phyloP scores from a whole-genome alignment of 306 rosid genomes.

The Benincasa hispida region DNA sequence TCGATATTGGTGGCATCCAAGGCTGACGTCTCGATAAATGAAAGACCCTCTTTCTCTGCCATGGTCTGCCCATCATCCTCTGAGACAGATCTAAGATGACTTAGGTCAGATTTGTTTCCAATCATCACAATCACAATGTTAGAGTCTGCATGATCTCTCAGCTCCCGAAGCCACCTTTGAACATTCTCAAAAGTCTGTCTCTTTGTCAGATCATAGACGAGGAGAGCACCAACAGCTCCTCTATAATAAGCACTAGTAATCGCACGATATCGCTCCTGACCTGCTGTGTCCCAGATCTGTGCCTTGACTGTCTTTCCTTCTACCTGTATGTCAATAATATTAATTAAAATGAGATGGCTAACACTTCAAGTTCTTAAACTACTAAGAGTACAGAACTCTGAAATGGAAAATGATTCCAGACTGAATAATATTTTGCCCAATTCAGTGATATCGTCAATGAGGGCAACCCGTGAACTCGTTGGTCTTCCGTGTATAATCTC shows the following conservation, averaged over 20 bases:
- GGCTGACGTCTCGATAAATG: conserved; percentile 97
- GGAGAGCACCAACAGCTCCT: conserved; percentile 97
- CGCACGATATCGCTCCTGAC: conserved; percentile 98
- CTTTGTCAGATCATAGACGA: conserved; percentile 91
- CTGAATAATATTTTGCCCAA: background rate
- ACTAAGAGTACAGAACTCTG: background rate
- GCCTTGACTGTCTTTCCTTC: conserved; percentile 98
- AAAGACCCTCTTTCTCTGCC: conserved; percentile 95
- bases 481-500: background rate
- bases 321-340: conserved; percentile 32
- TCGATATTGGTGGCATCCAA: conserved; percentile 85
- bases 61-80: conserved; percentile 76
- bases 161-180: conserved; percentile 89
- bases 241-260: conserved; percentile 95
- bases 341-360: background rate
- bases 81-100: conserved; percentile 79
- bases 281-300: conserved; percentile 99
- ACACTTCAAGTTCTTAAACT: background rate
- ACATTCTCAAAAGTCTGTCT: conserved; percentile 91
- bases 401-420: background rate
- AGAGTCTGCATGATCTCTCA: conserved; percentile 98
- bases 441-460: background rate
- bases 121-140: conserved; percentile 96
- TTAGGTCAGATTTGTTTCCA: conserved; percentile 90
- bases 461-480: background rate